Conservation (phyloP, 495 filamentous ascomycete genomes). For the Neurospora tetrasperma region DNA sequence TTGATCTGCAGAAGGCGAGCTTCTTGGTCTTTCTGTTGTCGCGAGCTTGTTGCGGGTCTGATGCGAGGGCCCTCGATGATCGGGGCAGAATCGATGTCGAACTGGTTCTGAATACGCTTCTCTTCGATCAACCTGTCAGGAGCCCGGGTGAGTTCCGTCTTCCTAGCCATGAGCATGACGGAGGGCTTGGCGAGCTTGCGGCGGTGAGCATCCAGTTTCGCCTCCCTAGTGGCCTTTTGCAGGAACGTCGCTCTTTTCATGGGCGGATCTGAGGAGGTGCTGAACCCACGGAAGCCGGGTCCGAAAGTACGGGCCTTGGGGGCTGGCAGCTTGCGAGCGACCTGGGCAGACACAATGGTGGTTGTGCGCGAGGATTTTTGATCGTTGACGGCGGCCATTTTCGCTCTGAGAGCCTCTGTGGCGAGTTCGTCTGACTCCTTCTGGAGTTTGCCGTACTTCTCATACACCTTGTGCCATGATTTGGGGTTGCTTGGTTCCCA, state of each 20-base stretch:
- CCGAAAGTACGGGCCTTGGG: background rate
- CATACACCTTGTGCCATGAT: slow-evolving; percentile 29
- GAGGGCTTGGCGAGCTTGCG: slow-evolving; percentile 17
- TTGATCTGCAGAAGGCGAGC: slow-evolving; percentile 21
- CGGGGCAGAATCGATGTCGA: slow-evolving; percentile 3
- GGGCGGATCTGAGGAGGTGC: slow-evolving; percentile 1
- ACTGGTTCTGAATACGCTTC: slow-evolving; percentile 20
- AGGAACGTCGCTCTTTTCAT: slow-evolving; percentile 10
- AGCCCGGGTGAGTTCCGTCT: slow-evolving; percentile 24
- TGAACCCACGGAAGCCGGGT: background rate
- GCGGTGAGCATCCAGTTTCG: slow-evolving; percentile 3
- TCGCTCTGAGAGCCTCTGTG: slow-evolving; percentile 28
- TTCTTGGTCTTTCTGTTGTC: slow-evolving; percentile 12
- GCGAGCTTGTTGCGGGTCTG: background rate
- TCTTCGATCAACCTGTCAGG: slow-evolving; percentile 29
- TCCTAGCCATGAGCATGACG: slow-evolving; percentile 10
- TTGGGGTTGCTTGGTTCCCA: slow-evolving; percentile 23
- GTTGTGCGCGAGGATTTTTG: slow-evolving; percentile 20
- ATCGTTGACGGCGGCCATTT: slow-evolving; percentile 19
- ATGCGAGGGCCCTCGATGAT: slow-evolving; percentile 3
- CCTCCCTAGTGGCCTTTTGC: slow-evolving; percentile 9
- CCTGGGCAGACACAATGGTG: slow-evolving; percentile 14
- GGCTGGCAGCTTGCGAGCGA: slow-evolving; percentile 14
- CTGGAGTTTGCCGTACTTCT: slow-evolving; percentile 29
- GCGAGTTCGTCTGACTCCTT: slow-evolving; percentile 41